Evolutionary conservation across 768 basidiomycete genomes (phyloP).

Genomic region (Phylloporus sp.): DNA sequence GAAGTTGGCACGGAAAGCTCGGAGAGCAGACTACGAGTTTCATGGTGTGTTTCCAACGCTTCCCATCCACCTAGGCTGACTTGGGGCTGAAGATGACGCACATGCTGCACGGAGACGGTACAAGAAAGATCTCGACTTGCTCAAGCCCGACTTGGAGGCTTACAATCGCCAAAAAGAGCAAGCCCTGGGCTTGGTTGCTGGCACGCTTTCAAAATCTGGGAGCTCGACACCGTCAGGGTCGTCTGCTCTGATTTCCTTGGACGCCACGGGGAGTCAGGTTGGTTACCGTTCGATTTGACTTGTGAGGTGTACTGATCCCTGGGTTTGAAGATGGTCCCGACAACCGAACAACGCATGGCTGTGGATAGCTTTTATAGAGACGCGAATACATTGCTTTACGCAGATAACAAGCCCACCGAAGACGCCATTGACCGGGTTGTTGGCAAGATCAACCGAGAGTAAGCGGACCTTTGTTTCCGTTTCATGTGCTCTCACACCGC

Average conservation of each 20-base stretch:
- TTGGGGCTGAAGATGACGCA: slow-evolving; percentile 62
- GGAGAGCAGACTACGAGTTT: slow-evolving; percentile 86
- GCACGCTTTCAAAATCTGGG: slow-evolving; percentile 48
- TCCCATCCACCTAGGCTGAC: neutral
- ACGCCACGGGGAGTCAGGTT: slow-evolving; percentile 42
- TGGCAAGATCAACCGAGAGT: slow-evolving; percentile 91
- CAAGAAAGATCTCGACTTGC: slow-evolving; percentile 83
- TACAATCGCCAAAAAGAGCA: slow-evolving; percentile 91
- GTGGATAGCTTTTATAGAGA: slow-evolving; percentile 87
- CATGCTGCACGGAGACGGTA: slow-evolving; percentile 86
- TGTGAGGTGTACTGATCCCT: slow-evolving; percentile 8
- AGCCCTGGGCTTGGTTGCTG: slow-evolving; percentile 68
- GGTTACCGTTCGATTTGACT: slow-evolving; percentile 17
- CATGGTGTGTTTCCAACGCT: slow-evolving; percentile 55
- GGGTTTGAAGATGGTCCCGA: slow-evolving; percentile 41
- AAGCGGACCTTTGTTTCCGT: slow-evolving; percentile 31
- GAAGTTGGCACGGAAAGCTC: slow-evolving; percentile 72
- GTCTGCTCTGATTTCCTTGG: slow-evolving; percentile 44
- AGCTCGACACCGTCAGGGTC: slow-evolving; percentile 31
- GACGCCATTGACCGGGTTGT: slow-evolving; percentile 93
- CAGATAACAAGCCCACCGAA: slow-evolving; percentile 91
- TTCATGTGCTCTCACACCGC: neutral
- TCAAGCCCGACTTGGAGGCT: slow-evolving; percentile 81
- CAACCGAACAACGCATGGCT: slow-evolving; percentile 59
- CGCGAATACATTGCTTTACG: slow-evolving; percentile 88